phyloP scores from a whole-genome alignment of 495 filamentous ascomycete species.

The Pyronema domesticum region DNA sequence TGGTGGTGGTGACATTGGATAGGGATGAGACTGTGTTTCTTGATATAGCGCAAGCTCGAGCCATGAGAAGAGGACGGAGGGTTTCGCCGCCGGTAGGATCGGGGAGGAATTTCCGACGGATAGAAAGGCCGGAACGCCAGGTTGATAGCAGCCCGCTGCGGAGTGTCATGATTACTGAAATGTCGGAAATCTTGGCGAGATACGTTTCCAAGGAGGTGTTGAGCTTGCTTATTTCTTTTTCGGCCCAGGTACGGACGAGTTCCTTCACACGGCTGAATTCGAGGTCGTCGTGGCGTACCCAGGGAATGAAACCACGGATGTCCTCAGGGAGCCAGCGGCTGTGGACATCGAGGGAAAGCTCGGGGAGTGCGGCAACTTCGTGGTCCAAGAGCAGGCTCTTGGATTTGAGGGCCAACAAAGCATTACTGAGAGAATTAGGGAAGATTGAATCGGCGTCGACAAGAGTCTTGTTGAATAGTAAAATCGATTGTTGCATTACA shows the following conservation, averaged over 20 bases:
- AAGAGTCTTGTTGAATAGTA: conserved; percentile 59
- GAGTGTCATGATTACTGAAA: conserved; percentile 48
- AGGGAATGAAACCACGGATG: conserved; percentile 73
- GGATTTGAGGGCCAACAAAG: conserved; percentile 49
- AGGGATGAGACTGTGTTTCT: neutral
- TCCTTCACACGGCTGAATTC: conserved; percentile 44
- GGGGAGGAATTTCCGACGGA: conserved; percentile 36
- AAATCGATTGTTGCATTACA: conserved; percentile 39
- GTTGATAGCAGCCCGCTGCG: conserved; percentile 51
- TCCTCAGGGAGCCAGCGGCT: conserved; percentile 69
- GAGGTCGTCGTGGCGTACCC: conserved; percentile 70
- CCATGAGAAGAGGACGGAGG: conserved; percentile 50
- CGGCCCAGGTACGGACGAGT: conserved; percentile 56
- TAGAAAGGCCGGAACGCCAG: conserved; percentile 43
- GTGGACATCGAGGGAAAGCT: conserved; percentile 64
- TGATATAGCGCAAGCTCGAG: conserved; percentile 24
- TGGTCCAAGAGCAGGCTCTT: conserved; percentile 51
- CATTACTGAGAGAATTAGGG: conserved; percentile 51
- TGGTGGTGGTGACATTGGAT: conserved; percentile 15
- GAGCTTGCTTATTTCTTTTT: conserved; percentile 46
- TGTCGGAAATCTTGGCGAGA: conserved; percentile 39
- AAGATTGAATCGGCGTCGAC: conserved; percentile 56
- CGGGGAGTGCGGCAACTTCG: conserved; percentile 44
- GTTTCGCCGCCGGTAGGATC: conserved; percentile 37
- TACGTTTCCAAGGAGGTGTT: conserved; percentile 38